phyloP scores from a whole-genome alignment of 2,329 filamentous ascomycete genomes.

The Fusarium subtropicale region DNA sequence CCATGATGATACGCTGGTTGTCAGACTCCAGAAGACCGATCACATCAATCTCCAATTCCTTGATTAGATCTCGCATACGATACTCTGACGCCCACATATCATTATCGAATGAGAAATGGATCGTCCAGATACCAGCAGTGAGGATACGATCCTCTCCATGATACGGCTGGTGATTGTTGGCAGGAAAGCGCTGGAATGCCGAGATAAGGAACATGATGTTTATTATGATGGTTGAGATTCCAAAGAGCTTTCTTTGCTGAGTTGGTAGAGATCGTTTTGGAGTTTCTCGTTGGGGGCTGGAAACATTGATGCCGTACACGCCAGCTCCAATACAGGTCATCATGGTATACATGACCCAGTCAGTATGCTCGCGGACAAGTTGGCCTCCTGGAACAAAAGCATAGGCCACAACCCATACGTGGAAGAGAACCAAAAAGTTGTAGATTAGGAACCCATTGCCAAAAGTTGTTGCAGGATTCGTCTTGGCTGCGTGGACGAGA shows the following conservation, averaged over 20 bases:
- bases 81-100: slow-evolving; percentile 98
- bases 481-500: slow-evolving; percentile 79
- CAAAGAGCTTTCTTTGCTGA: slow-evolving; percentile 65
- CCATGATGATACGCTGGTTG: slow-evolving; percentile 98
- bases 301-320: slow-evolving; percentile 76
- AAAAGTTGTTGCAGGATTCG: slow-evolving; percentile 82
- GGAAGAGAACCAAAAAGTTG: slow-evolving; percentile 95
- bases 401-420: slow-evolving; percentile 98
- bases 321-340: slow-evolving; percentile 89
- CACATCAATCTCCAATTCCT: slow-evolving; percentile 96
- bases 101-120: slow-evolving; percentile 97
- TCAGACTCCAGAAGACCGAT: slow-evolving; percentile 95
- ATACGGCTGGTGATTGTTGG: slow-evolving; percentile 90
- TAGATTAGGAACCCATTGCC: slow-evolving; percentile 91
- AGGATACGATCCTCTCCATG: slow-evolving; percentile 88
- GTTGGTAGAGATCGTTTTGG: slow-evolving; percentile 48
- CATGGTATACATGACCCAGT: slow-evolving; percentile 91
- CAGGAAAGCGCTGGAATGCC: slow-evolving; percentile 91
- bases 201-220: slow-evolving; percentile 84
- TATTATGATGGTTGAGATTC: slow-evolving; percentile 73
- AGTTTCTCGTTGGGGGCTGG: slow-evolving; percentile 58
- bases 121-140: slow-evolving; percentile 98
- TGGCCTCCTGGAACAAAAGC: slow-evolving; percentile 96
- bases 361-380: slow-evolving; percentile 90
- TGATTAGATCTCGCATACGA: slow-evolving; percentile 90